Evolutionary conservation across 106 monocot species (phyloP).

Genomic region (Xerophyta viscosa): DNA sequence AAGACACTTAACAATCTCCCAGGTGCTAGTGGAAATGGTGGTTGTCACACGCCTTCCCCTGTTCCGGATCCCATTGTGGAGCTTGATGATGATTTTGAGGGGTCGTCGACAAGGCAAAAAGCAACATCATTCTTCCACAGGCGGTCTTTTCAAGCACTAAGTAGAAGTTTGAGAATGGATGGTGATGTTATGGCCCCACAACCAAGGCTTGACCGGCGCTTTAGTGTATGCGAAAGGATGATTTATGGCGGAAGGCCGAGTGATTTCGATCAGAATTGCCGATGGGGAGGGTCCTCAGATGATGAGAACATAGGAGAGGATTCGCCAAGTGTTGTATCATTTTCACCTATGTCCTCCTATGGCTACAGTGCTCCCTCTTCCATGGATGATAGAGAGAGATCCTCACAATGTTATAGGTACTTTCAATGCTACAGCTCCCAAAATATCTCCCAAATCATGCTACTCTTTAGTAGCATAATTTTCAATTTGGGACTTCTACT

Average conservation of each 20-base stretch:
- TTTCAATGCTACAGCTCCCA: not conserved
- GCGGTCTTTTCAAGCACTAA: constrained; percentile 45
- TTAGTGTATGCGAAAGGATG: constrained; percentile 56
- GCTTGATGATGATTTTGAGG: constrained; percentile 62
- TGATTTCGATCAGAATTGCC: constrained; percentile 50
- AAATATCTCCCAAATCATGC: too few species aligned
- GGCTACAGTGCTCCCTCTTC: constrained; percentile 21
- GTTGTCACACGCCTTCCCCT: constrained; percentile 52
- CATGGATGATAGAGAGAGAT: constrained; percentile 25
- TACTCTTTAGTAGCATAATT: too few species aligned
- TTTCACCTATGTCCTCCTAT: constrained; percentile 50
- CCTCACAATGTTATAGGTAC: constrained; percentile 36
- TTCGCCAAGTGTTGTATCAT: constrained; percentile 41
- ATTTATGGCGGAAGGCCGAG: constrained; percentile 54
- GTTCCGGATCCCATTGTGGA: constrained; percentile 50
- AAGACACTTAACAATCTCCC: constrained; percentile 63
- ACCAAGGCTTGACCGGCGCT: constrained; percentile 38
- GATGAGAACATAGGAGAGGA: constrained; percentile 39
- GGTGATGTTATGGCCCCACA: constrained; percentile 38
- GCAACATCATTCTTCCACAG: constrained; percentile 41
- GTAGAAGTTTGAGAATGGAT: constrained; percentile 43
- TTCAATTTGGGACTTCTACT: too few species aligned
- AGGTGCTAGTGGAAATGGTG: constrained; percentile 26
- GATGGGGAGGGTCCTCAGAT: constrained; percentile 37
- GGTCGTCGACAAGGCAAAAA: constrained; percentile 20